Conservation (phyloP, 106 monocot species). For the Acorus calamus region DNA sequence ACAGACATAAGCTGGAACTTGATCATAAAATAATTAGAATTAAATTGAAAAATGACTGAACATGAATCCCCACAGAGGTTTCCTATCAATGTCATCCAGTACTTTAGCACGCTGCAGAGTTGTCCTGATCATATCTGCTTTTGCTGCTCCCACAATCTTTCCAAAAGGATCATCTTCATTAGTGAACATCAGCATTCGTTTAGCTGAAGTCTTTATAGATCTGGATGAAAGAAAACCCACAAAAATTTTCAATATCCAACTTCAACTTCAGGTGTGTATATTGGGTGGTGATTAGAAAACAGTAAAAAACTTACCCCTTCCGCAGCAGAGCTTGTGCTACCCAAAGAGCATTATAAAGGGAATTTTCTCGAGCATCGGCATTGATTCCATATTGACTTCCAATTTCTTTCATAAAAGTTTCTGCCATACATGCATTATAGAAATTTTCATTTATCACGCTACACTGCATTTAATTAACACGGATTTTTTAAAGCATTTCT, state of each 20-base stretch:
- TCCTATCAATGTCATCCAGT: not conserved
- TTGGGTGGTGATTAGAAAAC: not conserved
- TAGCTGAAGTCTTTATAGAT: slow-evolving; percentile 49
- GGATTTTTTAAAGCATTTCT: too few relatives aligned
- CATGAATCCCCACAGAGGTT: too few relatives aligned
- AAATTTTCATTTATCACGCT: too few relatives aligned
- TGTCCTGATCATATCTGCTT: slow-evolving; percentile 88
- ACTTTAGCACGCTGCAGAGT: slow-evolving; percentile 83
- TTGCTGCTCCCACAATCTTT: slow-evolving; percentile 38
- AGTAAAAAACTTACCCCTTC: slow-evolving; percentile 45
- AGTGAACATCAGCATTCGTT: slow-evolving; percentile 78
- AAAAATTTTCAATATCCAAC: not conserved
- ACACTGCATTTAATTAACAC: too few relatives aligned
- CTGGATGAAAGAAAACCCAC: slow-evolving; percentile 16
- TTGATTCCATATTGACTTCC: slow-evolving; percentile 71
- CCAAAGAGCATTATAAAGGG: slow-evolving; percentile 90
- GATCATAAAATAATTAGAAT: not conserved
- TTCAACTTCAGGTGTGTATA: not conserved
- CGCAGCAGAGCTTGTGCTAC: slow-evolving; percentile 82
- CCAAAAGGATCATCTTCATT: slow-evolving; percentile 97
- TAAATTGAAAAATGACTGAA: too few relatives aligned
- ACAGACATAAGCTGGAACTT: slow-evolving; percentile 4
- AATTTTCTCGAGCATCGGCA: slow-evolving; percentile 66
- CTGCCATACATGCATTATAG: slow-evolving; percentile 19
- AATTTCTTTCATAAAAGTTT: slow-evolving; percentile 46